Conservation (phyloP, 75 land plant genomes). For the Cunninghamia lanceolata region DNA sequence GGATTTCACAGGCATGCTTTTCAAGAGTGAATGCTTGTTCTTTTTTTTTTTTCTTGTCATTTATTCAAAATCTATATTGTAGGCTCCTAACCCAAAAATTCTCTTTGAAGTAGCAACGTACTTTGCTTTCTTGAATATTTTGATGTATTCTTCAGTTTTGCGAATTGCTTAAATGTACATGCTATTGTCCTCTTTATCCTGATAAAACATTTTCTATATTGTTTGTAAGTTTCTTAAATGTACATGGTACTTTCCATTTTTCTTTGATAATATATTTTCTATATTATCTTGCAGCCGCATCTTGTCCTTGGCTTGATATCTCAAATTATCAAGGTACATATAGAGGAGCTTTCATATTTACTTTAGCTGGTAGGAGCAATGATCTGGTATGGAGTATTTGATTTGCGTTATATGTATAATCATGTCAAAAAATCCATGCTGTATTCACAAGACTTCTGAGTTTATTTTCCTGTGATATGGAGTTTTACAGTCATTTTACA, state of each 20-base stretch:
- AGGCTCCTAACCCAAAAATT: neutral
- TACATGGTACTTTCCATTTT: neutral
- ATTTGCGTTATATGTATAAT: neutral
- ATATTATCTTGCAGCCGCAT: conserved; percentile 74
- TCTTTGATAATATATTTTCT: neutral
- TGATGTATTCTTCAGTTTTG: neutral
- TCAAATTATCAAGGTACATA: conserved; percentile 92
- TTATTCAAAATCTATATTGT: neutral
- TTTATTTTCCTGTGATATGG: neutral
- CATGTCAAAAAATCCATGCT: neutral
- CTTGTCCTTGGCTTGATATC: conserved; percentile 92
- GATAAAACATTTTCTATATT: no score
- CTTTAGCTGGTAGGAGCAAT: neutral
- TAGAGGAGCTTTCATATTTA: neutral
- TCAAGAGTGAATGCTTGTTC: neutral
- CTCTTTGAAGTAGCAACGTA: neutral
- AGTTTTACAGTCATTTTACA: neutral
- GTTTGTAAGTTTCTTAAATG: no score
- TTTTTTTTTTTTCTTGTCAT: neutral
- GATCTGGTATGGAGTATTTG: neutral
- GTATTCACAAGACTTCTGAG: neutral
- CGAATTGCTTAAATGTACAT: neutral
- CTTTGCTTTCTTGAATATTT: neutral
- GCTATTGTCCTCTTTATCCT: no score
- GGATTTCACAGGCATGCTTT: neutral